Base-by-base conservation (phyloP, 495 filamentous ascomycete genomes). In the Astrothelium subdiscretum region DNA sequence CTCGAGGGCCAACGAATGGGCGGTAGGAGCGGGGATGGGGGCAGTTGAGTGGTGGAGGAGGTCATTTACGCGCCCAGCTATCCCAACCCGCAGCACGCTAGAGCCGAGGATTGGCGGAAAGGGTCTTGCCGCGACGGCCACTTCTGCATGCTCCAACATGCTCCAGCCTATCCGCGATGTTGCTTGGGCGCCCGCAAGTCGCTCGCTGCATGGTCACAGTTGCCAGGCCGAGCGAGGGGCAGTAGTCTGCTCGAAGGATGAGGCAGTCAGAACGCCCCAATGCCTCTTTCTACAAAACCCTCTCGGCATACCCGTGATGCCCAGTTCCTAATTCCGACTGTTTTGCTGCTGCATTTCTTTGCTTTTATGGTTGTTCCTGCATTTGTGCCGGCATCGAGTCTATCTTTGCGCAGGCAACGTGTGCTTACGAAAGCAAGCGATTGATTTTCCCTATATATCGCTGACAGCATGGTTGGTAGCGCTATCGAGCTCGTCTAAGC, bases 221-320 rank as follows among this genome's bases (percentile, higher is more conserved):
- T 54, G 48, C 48, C 4, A 26, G 48, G 26, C 48, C 48, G 48
- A 54, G 48, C 20, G 24, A 54, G 2, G 24, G 29, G 24, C 48
- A 54, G 48, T 54, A 54, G 48, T 24, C 48, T 20, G 29, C 8
- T 26, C 48, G 48, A 54, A 54, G 48, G 48, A 54, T 54, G 48
- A 54, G 29, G 48, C 48, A 54, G 24, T 20, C 48, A 54, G 48
- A 54, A 20, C 48, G 48, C 48, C 48, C 48, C 48, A 54, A 54
- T 54, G 48, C 48, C 22, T 54, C 24, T 54, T 54, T 54, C 48
- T 54, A 54, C 48, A 54, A 54, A 54, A 54, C 48, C 48, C 24
- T 54, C 48, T 8, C 22, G 20, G 12, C 20, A 5, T 27, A 24
- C 24, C 24, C 12, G 48, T 29, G 24, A n/a, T 15, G 43, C 43